Percentiles rank a stretch among this genome's conserved stretches.
phyloP scores from a whole-genome alignment of 2,329 filamentous ascomycete genomes.

The Hymenoscyphus occultus region DNA sequence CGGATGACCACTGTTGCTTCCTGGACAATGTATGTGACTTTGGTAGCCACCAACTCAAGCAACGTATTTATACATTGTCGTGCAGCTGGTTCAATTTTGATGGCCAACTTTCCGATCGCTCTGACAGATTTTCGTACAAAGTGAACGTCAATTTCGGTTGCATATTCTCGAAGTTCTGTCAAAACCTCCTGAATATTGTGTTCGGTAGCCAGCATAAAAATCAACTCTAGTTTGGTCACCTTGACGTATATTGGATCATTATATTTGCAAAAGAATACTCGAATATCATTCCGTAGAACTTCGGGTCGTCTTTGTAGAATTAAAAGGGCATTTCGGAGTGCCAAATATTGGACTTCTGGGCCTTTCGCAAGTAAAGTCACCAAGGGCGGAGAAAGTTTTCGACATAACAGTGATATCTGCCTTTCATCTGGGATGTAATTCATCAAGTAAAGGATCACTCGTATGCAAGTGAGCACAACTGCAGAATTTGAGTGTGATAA shows the following conservation, averaged over 20 bases:
- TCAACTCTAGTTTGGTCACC: constrained; percentile 96
- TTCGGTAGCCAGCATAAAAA: constrained; percentile 97
- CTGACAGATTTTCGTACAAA: constrained; percentile 97
- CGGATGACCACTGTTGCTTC: constrained; percentile 98
- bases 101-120: constrained; percentile 95
- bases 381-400: constrained; percentile 90
- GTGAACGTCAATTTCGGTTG: constrained; percentile 97
- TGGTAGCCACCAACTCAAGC: constrained; percentile 92
- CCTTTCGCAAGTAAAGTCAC: constrained; percentile 95
- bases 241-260: constrained; percentile 99
- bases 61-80: constrained; percentile 88
- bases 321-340: constrained; percentile 85
- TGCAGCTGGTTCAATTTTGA: constrained; percentile 96
- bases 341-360: constrained; percentile 96
- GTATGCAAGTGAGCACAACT: constrained; percentile 92
- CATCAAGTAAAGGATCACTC: constrained; percentile 95
- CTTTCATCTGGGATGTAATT: constrained; percentile 96
- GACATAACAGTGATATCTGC: constrained; percentile 80
- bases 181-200: constrained; percentile 94
- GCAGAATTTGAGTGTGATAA: constrained; percentile 96
- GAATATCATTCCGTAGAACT: constrained; percentile 91
- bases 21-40: constrained; percentile 97
- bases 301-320: constrained; percentile 92
- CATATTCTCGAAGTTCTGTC: constrained; percentile 92
- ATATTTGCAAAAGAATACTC: constrained; percentile 99